Base-by-base conservation (phyloP, 768 basidiomycete genomes). In the Xerocomellus chrysenteron region DNA sequence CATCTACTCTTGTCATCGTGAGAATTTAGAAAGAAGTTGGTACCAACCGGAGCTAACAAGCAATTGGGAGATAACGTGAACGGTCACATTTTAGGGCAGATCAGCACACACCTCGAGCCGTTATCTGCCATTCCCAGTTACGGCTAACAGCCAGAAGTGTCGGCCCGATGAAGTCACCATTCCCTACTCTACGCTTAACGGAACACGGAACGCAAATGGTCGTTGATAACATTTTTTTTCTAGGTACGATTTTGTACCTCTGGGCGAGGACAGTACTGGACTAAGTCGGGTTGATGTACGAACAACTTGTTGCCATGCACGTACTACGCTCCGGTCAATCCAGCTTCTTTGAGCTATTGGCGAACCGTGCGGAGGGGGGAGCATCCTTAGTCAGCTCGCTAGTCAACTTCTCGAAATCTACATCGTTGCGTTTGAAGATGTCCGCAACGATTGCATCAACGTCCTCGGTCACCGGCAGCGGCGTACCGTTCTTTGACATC, bases 371-470 rank as follows among this genome's bases (percentile, higher is more conserved):
- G 11, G 64, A 50, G 30, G 42, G 58, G 4, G 65, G 57, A 19
- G 52, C 47, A 42, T 67, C 63, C 40, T 56, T 54, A 11, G 60
- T 56, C 13, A 71, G 39, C 28, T 71, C 66, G 13, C 14, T 52
- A 1, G 66, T 73, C 47, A 71, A n/a, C 52, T 64, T 61, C 33
- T 63, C 69, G 43, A 71, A 70, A 43, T 71, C 72, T 1, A 71
- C 53, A 14, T 65, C 69, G 32, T 71, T 71, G 55, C 60, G 67
- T 43, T 59, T 65, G 54, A 71, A 71, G 33, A 71, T 69, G 44
- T 69, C 69, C 24, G 72, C 68, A 30, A 71, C 58, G 41, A 73
- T 69, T 21, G 55, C 54, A 53, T 71, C 68, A 5, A 68, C 71
- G 24, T 71, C 69, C n/a, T 66, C 69, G 0, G 69, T 63, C 21